These are phyloP conservation scores for Phyllosticta citriasiana DNA, from an alignment of 2,329 filamentous ascomycete genomes.

Conservation along the genomic window DNA sequence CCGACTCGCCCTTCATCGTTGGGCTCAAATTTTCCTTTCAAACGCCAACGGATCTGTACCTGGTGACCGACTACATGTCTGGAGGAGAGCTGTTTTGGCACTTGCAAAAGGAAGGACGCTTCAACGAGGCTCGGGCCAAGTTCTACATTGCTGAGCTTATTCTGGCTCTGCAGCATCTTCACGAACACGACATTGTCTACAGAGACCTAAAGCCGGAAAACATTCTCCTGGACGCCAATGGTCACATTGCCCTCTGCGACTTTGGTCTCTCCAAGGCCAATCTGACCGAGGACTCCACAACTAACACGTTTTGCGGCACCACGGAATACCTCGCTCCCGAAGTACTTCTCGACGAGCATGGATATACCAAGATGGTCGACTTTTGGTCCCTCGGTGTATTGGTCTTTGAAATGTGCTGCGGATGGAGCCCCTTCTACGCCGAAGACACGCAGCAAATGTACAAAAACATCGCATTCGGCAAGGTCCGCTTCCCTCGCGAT, in stretches of 20 bases:
- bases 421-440: conserved; percentile 97
- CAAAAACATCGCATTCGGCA: conserved; percentile 99
- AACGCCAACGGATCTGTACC: conserved; percentile 87
- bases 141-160: conserved; percentile 99
- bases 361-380: conserved; percentile 99
- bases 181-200: conserved; percentile 96
- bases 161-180: conserved; percentile 84
- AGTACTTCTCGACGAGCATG: conserved; percentile 87
- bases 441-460: conserved; percentile 99
- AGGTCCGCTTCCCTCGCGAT: conserved; percentile 91
- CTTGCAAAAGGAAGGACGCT: conserved; percentile 90
- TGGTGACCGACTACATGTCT: conserved; percentile 99
- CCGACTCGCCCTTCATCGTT: conserved; percentile 95
- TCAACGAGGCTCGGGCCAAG: conserved; percentile 88
- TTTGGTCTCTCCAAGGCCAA: conserved; percentile 98
- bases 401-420: conserved; percentile 99
- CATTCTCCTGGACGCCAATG: conserved; percentile 91
- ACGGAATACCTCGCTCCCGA: conserved; percentile 96
- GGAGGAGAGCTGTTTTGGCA: conserved; percentile 98
- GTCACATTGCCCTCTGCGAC: conserved; percentile 94
- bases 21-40: conserved; percentile 98
- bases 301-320: conserved; percentile 97
- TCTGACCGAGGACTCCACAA: conserved; percentile 91
- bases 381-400: conserved; percentile 98
- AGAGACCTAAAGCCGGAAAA: conserved; percentile 97